Base-by-base conservation (phyloP, 768 basidiomycete species). In the Podaxis sp. region DNA sequence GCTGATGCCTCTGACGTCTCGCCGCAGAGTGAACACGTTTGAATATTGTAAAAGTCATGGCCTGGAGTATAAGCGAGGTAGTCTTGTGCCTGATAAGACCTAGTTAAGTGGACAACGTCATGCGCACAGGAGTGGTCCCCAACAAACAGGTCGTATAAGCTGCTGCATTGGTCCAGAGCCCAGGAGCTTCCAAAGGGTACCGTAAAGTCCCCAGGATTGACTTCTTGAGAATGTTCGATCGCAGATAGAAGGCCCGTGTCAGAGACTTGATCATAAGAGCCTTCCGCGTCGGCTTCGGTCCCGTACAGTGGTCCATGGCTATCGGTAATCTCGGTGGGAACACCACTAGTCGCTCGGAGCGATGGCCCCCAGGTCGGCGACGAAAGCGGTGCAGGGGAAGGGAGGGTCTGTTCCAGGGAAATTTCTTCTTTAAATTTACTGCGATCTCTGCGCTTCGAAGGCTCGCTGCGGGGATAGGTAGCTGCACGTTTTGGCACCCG, bases 401-500 rank as follows among this genome's bases (percentile, higher is more conserved):
- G 41, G 15, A 38, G 7, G 46, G 6, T 30, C 15, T 20, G 46
- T 26, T 49, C 28, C 36, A 24, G 33, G 13, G 46, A 50, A 48
- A 13, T 33, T 15, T 56, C 30, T 38, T 28, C 26, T 30, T 24
- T 62, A 46, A 41, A 63, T 22, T 15, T 20, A 22, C 20, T 5
- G 4, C 37, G 36, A 20, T 56, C 51, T 20, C 15, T 46, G 13
- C 55, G 61, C 37, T 56, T 56, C 46, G 30, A n/a, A 24, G 20
- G 13, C 12, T 15, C 1, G 36, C 17, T 49, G 24, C 54, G 36
- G 4, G 61, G 65, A 24, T 52, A 41, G 61, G 68, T 72, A 24
- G 56, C 44, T 22, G 62, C 44, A 15, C 65, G 69, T 59, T 66
- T 69, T 5, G 57, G 41, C 6, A 56, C 30, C 15, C 67, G 66